Evolutionary conservation across 1,139 yeast species (phyloP).

Genomic region (Kurtzmaniella natalensis): DNA sequence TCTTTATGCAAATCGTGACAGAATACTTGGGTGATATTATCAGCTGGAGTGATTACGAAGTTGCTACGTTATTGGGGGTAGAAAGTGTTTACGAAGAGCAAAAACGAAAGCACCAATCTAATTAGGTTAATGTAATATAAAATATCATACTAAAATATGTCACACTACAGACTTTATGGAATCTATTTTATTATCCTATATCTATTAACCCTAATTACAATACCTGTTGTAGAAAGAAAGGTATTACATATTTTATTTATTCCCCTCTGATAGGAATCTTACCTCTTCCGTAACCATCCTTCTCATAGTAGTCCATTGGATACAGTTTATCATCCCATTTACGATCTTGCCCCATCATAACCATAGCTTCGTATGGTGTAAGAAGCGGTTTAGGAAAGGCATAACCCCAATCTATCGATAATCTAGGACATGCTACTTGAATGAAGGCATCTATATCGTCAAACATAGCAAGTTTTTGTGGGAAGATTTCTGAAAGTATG

Average conservation of each 20-base stretch:
- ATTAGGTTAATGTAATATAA: too few species aligned
- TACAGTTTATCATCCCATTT: constrained; percentile 65
- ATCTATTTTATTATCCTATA: too few species aligned
- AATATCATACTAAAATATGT: background rate
- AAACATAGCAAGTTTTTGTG: constrained; percentile 89
- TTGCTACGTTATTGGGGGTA: constrained; percentile 63
- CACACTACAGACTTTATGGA: too few species aligned
- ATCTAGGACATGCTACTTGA: constrained; percentile 96
- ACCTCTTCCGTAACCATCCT: constrained; percentile 93
- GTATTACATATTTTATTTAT: background rate
- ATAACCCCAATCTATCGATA: constrained; percentile 98
- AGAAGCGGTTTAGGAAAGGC: constrained; percentile 89
- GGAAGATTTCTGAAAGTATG: constrained; percentile 87
- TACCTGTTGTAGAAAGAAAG: too few species aligned
- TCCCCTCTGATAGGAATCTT: constrained; percentile 44
- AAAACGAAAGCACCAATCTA: too few species aligned
- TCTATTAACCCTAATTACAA: too few species aligned
- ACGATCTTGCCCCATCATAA: constrained; percentile 68
- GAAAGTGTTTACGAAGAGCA: constrained; percentile 24
- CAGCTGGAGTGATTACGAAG: constrained; percentile 54
- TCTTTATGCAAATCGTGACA: constrained; percentile 35
- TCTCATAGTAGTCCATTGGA: constrained; percentile 94
- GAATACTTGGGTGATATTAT: constrained; percentile 40
- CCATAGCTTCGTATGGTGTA: constrained; percentile 97
- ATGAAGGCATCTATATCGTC: constrained; percentile 93